Evolutionary conservation across 805 yeast species (phyloP).

Genomic region (Brettanomyces nanus): DNA sequence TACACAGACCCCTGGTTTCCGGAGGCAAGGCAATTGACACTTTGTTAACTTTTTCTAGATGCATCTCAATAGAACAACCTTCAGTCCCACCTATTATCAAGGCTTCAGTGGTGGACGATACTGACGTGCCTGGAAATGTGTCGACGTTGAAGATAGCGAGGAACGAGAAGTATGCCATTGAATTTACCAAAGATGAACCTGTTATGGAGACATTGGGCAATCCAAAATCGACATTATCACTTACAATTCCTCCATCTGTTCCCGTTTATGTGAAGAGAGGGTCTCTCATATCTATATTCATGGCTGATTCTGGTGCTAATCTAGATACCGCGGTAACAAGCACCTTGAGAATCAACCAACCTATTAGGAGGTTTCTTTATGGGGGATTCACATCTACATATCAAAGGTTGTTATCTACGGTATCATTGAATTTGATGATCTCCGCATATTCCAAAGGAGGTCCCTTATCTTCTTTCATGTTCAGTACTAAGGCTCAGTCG

Average conservation of each 20-base stretch:
- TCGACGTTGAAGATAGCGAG: neutral
- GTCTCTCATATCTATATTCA: constrained; percentile 40
- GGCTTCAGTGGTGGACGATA: constrained; percentile 10
- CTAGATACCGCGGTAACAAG: constrained; percentile 16
- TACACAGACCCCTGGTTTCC: neutral
- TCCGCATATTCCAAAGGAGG: constrained; percentile 27
- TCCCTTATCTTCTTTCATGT: constrained; percentile 1
- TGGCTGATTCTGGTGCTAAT: constrained; percentile 16
- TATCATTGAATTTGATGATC: constrained; percentile 36
- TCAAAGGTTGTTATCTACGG: constrained; percentile 40
- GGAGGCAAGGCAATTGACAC: neutral
- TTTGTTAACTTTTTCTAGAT: constrained; percentile 4
- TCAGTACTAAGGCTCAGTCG: constrained; percentile 8
- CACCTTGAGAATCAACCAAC: constrained; percentile 26
- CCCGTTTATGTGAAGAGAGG: constrained; percentile 44
- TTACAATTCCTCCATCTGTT: constrained; percentile 51
- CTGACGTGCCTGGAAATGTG: constrained; percentile 3
- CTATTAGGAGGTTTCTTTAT: constrained; percentile 33
- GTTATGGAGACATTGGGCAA: constrained; percentile 37
- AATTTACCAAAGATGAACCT: constrained; percentile 13
- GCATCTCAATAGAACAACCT: constrained; percentile 15
- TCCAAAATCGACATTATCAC: constrained; percentile 39
- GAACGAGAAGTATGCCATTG: neutral
- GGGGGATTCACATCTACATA: constrained; percentile 39
- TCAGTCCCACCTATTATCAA: constrained; percentile 5